These are phyloP conservation scores for Moelleriella libera DNA, from an alignment of 2,329 filamentous ascomycete genomes.

Conservation along the genomic window DNA sequence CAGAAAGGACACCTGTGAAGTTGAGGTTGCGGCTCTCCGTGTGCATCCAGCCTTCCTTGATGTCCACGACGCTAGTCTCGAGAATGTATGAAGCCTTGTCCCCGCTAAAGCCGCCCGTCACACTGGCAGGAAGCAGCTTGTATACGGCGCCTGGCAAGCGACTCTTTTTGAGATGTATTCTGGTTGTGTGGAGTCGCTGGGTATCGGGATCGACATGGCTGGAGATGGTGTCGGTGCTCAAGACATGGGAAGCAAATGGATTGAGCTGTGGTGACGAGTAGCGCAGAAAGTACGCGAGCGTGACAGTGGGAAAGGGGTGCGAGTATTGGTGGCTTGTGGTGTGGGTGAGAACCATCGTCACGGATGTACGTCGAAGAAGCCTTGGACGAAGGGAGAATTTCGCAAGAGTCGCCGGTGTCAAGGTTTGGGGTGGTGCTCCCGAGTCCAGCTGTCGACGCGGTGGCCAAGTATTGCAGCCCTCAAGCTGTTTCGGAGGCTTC, in stretches of 20 bases:
- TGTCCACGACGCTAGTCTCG: slow-evolving; percentile 66
- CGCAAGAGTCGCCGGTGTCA: too few relatives aligned
- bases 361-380: slow-evolving; percentile 3
- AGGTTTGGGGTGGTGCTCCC: too few relatives aligned
- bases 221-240: slow-evolving; percentile 71
- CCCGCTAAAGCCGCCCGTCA: slow-evolving; percentile 47
- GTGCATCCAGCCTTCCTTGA: slow-evolving; percentile 69
- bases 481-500: too few relatives aligned
- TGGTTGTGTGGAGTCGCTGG: slow-evolving; percentile 62
- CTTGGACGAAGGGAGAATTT: not conserved
- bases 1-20: slow-evolving; percentile 66
- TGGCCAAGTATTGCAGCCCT: too few relatives aligned
- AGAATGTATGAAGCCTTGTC: slow-evolving; percentile 69
- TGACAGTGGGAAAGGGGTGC: slow-evolving; percentile 73
- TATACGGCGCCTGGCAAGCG: slow-evolving; percentile 61
- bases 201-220: slow-evolving; percentile 59
- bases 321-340: slow-evolving; percentile 59
- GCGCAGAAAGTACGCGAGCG: slow-evolving; percentile 77
- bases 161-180: slow-evolving; percentile 70
- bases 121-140: slow-evolving; percentile 58
- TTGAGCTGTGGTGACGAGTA: slow-evolving; percentile 61
- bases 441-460: too few relatives aligned
- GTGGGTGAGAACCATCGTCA: slow-evolving; percentile 47
- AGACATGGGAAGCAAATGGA: slow-evolving; percentile 68
- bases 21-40: slow-evolving; percentile 72